These are phyloP conservation scores for Cystobasidium tubakii DNA, from an alignment of 768 basidiomycete species.

Conservation along the genomic window DNA sequence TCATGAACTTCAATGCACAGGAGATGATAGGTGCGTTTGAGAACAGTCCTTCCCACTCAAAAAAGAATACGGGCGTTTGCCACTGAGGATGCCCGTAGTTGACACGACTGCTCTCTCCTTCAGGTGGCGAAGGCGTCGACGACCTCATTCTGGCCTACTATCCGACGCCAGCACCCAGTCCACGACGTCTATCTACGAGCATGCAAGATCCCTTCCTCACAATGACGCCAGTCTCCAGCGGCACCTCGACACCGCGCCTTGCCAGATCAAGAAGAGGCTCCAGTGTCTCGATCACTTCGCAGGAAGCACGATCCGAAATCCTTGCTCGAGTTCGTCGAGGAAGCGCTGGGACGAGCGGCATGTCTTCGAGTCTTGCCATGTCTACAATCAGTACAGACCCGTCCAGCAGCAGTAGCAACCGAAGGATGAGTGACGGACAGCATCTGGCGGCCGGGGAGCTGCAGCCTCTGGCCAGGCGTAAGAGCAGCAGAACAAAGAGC, in stretches of 20 bases:
- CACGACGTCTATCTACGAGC: conserved; percentile 21
- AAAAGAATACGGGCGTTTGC: no score
- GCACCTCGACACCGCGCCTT: conserved; percentile 12
- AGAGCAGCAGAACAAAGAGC: conserved; percentile 26
- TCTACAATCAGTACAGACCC: background rate
- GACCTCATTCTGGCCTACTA: conserved; percentile 46
- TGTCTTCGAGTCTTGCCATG: background rate
- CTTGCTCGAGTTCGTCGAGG: conserved; percentile 23
- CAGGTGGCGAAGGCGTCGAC: conserved; percentile 43
- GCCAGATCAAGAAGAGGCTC: conserved; percentile 29
- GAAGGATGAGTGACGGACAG: conserved; percentile 38
- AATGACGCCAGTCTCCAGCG: conserved; percentile 40
- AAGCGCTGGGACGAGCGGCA: conserved; percentile 17
- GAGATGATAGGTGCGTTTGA: conserved; percentile 42
- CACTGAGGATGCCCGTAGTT: no score
- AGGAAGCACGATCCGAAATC: conserved; percentile 32
- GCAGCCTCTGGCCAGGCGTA: conserved; percentile 6
- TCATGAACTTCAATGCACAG: conserved; percentile 43
- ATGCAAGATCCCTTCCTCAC: conserved; percentile 36
- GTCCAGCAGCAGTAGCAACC: conserved; percentile 32
- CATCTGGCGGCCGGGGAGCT: background rate
- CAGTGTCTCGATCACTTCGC: conserved; percentile 28
- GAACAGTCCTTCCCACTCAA: no score
- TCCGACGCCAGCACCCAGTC: conserved; percentile 42
- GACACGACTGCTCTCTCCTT: background rate